Conservation (phyloP, 2,329 filamentous ascomycete species). For the Fusarium oligoseptatum region DNA sequence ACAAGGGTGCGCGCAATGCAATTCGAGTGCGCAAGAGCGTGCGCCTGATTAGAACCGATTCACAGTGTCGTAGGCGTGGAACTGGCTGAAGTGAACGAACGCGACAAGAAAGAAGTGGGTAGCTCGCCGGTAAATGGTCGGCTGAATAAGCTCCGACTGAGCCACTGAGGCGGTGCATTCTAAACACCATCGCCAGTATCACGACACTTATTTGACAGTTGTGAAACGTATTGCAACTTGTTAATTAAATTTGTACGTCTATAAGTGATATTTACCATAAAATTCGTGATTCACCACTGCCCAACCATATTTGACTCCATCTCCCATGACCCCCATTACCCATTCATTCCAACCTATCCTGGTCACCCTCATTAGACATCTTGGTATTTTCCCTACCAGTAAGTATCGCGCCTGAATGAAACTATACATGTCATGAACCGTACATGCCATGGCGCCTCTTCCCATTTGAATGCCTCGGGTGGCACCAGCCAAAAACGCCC, state of each 20-base stretch:
- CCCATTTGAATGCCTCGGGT: constrained; percentile 19
- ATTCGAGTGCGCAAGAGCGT: constrained; percentile 27
- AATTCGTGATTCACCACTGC: constrained; percentile 13
- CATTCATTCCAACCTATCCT: constrained; percentile 14
- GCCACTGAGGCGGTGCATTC: not conserved
- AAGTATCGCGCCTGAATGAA: constrained; percentile 10
- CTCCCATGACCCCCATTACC: constrained; percentile 16
- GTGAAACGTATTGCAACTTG: not conserved
- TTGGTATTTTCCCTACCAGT: constrained; percentile 10
- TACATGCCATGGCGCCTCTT: constrained; percentile 6
- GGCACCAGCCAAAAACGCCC: constrained; percentile 31
- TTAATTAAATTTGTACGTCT: constrained; percentile 36
- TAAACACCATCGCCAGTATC: not conserved
- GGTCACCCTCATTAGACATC: constrained; percentile 27
- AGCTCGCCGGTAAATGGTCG: constrained; percentile 47
- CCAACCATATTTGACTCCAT: not conserved
- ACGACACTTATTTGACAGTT: not conserved
- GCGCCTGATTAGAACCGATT: constrained; percentile 31
- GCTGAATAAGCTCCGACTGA: constrained; percentile 25
- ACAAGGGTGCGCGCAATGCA: constrained; percentile 19
- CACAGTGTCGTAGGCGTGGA: constrained; percentile 40
- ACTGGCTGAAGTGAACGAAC: constrained; percentile 34
- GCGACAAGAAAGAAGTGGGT: constrained; percentile 45
- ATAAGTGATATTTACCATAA: constrained; percentile 24
- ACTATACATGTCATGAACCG: not conserved